Conservation (phyloP, 2,329 filamentous ascomycete genomes). For the Aspergillus phoenicis region DNA sequence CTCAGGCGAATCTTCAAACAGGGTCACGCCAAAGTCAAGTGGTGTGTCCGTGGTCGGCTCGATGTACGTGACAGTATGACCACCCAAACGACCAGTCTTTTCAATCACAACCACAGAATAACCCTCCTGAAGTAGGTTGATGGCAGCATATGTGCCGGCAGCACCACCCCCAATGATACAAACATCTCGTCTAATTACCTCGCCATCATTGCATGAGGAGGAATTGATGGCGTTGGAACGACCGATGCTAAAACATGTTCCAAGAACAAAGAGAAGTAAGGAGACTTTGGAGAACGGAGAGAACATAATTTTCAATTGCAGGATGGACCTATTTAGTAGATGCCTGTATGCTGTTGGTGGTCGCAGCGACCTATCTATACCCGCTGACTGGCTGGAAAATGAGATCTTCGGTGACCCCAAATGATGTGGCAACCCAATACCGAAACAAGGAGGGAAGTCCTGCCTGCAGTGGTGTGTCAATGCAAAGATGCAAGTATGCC, state of each 20-base stretch:
- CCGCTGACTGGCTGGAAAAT: too few relatives aligned
- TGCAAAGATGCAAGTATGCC: too few relatives aligned
- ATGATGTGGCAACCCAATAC: too few relatives aligned
- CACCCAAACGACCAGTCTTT: conserved; percentile 28
- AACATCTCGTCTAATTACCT: conserved; percentile 28
- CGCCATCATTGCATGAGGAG: neutral
- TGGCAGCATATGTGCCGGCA: conserved; percentile 33
- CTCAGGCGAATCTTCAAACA: conserved; percentile 26
- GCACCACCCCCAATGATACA: conserved; percentile 35
- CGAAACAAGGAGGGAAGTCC: too few relatives aligned
- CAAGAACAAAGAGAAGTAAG: neutral
- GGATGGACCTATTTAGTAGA: too few relatives aligned
- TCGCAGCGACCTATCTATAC: too few relatives aligned
- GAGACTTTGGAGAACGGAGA: too few relatives aligned
- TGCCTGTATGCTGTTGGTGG: too few relatives aligned
- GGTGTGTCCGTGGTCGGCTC: conserved; percentile 22
- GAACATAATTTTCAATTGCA: neutral
- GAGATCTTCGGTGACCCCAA: too few relatives aligned
- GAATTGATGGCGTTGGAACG: neutral
- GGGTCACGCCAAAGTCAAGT: conserved; percentile 35
- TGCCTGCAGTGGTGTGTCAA: too few relatives aligned
- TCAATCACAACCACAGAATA: conserved; percentile 33
- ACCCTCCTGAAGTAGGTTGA: conserved; percentile 29
- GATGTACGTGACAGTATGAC: conserved; percentile 30
- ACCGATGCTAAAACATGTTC: too few relatives aligned